Conservation (phyloP, 345 rosid genomes). For the Raphanus raphanistrum region DNA sequence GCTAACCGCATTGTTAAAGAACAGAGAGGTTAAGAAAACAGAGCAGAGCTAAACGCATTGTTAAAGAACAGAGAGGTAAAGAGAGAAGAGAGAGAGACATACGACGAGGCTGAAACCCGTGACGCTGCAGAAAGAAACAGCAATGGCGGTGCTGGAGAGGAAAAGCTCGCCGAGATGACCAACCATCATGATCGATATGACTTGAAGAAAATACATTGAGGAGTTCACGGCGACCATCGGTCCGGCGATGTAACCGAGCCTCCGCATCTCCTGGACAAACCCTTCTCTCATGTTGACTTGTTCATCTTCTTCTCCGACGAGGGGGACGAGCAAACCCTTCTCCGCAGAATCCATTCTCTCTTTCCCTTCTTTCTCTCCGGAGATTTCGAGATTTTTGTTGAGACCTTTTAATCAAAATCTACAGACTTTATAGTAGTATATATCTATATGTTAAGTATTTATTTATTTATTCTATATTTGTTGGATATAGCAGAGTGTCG, state of each 20-base stretch:
- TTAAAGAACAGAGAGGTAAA: background rate
- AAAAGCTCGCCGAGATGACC: conserved; percentile 80
- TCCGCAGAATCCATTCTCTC: conserved; percentile 38
- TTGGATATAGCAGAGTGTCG: conserved; percentile 18
- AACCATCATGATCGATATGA: conserved; percentile 68
- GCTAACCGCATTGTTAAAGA: background rate
- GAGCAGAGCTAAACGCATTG: background rate
- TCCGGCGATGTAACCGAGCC: conserved; percentile 52
- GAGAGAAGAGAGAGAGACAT: conserved; percentile 22
- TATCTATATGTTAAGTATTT: background rate
- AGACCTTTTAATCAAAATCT: background rate
- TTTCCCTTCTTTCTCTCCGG: background rate
- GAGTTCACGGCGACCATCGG: conserved; percentile 70
- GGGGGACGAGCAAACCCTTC: conserved; percentile 32
- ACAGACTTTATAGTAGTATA: background rate
- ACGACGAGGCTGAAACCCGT: conserved; percentile 79
- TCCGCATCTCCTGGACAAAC: conserved; percentile 47
- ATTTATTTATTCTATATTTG: background rate
- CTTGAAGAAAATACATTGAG: conserved; percentile 55
- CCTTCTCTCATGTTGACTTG: conserved; percentile 11
- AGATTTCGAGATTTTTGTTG: conserved; percentile 23
- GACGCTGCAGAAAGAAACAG: conserved; percentile 64
- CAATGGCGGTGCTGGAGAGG: conserved; percentile 79
- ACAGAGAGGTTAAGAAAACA: background rate
- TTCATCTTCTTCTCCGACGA: background rate